These are phyloP conservation scores for Spongiforma sp. DNA, from an alignment of 1,284 basidiomycete genomes.

Conservation along the genomic window DNA sequence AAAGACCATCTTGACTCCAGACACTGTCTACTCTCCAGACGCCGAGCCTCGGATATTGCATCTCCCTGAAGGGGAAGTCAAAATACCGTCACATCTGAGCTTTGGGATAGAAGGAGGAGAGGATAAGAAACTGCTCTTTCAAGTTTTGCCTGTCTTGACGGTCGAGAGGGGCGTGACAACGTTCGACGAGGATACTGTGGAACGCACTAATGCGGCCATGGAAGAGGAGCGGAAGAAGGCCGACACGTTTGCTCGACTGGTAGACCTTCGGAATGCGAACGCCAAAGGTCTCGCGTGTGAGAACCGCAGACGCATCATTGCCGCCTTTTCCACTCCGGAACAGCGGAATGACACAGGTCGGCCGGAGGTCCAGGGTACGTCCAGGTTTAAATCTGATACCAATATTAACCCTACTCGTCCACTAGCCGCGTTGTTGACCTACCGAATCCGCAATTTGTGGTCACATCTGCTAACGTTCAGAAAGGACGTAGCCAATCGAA, in stretches of 20 bases:
- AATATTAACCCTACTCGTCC: conserved; percentile 5
- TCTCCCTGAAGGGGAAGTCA: conserved; percentile 40
- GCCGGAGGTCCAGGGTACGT: conserved; percentile 87
- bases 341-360: conserved; percentile 82
- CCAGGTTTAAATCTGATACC: conserved; percentile 5
- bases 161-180: conserved; percentile 33
- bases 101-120: conserved; percentile 64
- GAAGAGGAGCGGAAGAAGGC: conserved; percentile 61
- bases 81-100: conserved; percentile 55
- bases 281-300: conserved; percentile 85
- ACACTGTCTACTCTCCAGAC: conserved; percentile 45
- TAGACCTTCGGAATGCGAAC: conserved; percentile 89
- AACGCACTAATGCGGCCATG: conserved; percentile 27
- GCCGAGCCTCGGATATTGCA: conserved; percentile 14
- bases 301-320: conserved; percentile 83
- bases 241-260: conserved; percentile 68
- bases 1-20: conserved; percentile 60
- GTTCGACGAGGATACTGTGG: conserved; percentile 24
- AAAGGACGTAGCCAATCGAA: conserved; percentile 82
- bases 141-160: conserved; percentile 57
- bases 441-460: conserved; percentile 85
- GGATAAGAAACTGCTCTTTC: conserved; percentile 64
- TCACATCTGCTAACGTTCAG: conserved; percentile 72
- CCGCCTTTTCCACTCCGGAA: conserved; percentile 74
- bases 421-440: conserved; percentile 85